Evolutionary conservation across 2,329 filamentous ascomycete genomes (phyloP).

Genomic region (Colletotrichum acutatum): DNA sequence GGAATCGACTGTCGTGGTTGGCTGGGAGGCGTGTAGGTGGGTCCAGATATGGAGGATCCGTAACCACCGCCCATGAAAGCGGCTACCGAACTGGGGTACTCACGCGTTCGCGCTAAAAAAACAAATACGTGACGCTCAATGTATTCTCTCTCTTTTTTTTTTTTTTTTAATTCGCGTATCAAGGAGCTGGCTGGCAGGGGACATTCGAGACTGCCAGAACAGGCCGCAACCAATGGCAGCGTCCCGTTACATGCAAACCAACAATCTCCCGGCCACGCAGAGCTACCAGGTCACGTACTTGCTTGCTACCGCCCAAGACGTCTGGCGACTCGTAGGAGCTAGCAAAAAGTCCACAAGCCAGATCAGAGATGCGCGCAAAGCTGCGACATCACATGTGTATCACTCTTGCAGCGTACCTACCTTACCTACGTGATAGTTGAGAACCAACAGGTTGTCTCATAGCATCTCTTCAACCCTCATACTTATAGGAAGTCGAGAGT

Average conservation of each 20-base stretch:
- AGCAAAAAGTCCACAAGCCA: no score
- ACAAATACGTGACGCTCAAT: constrained; percentile 37
- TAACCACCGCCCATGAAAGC: not conserved
- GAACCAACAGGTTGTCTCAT: no score
- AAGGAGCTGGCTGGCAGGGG: not conserved
- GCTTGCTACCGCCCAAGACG: no score
- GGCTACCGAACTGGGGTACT: constrained; percentile 15
- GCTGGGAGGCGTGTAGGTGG: not conserved
- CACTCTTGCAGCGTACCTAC: no score
- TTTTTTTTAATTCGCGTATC: constrained; percentile 10
- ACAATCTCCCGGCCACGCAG: not conserved
- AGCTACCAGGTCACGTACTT: no score
- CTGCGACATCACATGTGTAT: no score
- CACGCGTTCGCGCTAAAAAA: constrained; percentile 37
- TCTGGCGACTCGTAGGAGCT: no score
- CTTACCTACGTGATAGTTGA: no score
- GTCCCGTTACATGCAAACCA: not conserved
- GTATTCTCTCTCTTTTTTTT: not conserved
- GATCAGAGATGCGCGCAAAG: no score
- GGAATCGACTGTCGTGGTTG: not conserved
- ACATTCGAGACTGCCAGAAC: not conserved
- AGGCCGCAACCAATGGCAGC: constrained; percentile 8
- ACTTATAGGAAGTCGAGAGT: not conserved
- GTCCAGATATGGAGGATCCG: not conserved
- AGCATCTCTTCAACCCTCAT: not conserved